Base-by-base conservation (phyloP, 2,329 filamentous ascomycete species). In the Hansfordia pulvinata region DNA sequence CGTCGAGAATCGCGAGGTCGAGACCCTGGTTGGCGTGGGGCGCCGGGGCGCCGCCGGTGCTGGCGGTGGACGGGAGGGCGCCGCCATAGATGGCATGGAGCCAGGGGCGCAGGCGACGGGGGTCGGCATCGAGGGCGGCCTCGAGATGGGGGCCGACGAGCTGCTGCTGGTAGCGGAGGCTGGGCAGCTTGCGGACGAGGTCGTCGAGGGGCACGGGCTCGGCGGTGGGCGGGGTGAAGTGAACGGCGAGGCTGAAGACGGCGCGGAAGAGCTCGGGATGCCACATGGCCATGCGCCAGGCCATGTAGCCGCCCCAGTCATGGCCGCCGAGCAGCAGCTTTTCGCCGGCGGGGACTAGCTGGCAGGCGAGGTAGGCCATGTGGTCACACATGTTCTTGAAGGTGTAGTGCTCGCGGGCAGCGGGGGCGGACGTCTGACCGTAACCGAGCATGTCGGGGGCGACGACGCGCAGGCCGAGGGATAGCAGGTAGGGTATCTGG, bases 401-500 rank as follows among this genome's bases (percentile, higher is more conserved):
- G 14, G 59, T 60, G 46, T 75, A 78, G 16, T 60, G 44, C 16
- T 46, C 42, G 6, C 32, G 12, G 5, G 31, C 30, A 12, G 20
- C 26, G 6, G 32, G 32, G 9, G 33, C 34, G 15, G 32, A 38
- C 44, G 74, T 79, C 28, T 61, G 56, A 10, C 70, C 72, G 42
- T 78, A 83, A n/a, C 77, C 76, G 46, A 81, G 64, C 52, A 76
- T 70, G 44, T 82, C 74, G 2, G 73, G 68, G 2, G 60, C 73
- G 10, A 82, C 66, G n/a, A 80, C 73, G 20, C 72, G 60, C 27
- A 77, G 61, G 1, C 72, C 74, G 30, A 75, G 54, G 2, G 64
- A 55, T 3, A 70, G 45, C 5, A 82, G 56, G 28, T 66, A 44
- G 1, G 77, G 76, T 33, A 82, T 76, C 42, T 82, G 76, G 42